Conservation (phyloP, 1,284 basidiomycete genomes). For the Meira nashicola region DNA sequence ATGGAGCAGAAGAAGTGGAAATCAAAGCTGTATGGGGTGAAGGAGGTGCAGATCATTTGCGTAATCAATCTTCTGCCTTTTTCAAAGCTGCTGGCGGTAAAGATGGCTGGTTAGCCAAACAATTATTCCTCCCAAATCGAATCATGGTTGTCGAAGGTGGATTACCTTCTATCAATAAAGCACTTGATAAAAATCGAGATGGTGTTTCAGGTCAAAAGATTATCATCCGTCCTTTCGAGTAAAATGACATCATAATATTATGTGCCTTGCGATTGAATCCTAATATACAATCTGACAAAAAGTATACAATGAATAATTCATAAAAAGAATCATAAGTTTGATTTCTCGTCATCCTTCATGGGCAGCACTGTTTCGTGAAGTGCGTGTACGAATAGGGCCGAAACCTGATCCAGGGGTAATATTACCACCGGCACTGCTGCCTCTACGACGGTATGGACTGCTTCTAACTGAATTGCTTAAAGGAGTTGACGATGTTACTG, state of each 20-base stretch:
- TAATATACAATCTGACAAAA: neutral
- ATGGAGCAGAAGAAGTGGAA: neutral
- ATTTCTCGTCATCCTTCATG: no score
- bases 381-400: no score
- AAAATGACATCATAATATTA: neutral
- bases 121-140: conserved; percentile 25
- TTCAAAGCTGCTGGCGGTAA: conserved; percentile 29
- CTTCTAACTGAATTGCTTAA: no score
- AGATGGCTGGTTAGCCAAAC: conserved; percentile 27
- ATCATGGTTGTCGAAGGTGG: conserved; percentile 27
- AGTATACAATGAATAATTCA: neutral
- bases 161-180: conserved; percentile 22
- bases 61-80: conserved; percentile 22
- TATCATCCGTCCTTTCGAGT: conserved; percentile 24
- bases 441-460: no score
- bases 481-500: no score
- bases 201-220: conserved; percentile 36
- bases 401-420: no score
- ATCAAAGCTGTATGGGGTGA: conserved; percentile 20
- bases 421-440: no score
- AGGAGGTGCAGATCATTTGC: conserved; percentile 18
- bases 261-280: no score
- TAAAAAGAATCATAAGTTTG: no score
- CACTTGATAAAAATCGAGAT: conserved; percentile 28
- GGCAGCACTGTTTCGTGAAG: no score